Evolutionary conservation across 129 eudicot genomes (phyloP).

Genomic region (Artemisia argyi): DNA sequence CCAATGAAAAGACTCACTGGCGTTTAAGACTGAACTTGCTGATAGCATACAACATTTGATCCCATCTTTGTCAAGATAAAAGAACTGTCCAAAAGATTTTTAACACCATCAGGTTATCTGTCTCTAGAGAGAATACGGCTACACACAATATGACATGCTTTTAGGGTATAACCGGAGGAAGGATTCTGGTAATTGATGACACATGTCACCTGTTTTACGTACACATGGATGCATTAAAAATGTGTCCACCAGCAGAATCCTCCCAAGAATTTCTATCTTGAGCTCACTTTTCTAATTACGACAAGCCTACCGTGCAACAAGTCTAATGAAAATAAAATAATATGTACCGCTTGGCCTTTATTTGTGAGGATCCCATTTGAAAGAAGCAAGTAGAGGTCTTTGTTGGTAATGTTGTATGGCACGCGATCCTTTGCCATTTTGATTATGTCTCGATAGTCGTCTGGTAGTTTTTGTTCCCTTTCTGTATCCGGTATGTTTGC

Average conservation of each 20-base stretch:
- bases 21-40: conserved; percentile 9
- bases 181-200: too few species aligned
- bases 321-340: too few species aligned
- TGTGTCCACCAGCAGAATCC: too few species aligned
- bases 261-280: too few species aligned
- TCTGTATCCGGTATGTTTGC: background rate
- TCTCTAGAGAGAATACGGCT: too few species aligned
- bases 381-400: conserved; percentile 25
- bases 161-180: too few species aligned
- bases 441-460: conserved; percentile 12
- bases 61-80: conserved; percentile 23
- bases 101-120: background rate
- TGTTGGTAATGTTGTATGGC: conserved; percentile 13
- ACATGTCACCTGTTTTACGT: too few species aligned
- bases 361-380: conserved; percentile 24
- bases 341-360: conserved; percentile 16
- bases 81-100: background rate
- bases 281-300: too few species aligned
- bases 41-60: conserved; percentile 21
- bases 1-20: background rate
- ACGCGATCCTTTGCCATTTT: conserved; percentile 22
- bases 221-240: too few species aligned
- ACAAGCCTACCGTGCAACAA: too few species aligned
- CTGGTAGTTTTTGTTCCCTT: conserved; percentile 16
- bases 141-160: too few species aligned